Base-by-base conservation (phyloP, 1,284 basidiomycete genomes). In the Ceratobasidium sp. region DNA sequence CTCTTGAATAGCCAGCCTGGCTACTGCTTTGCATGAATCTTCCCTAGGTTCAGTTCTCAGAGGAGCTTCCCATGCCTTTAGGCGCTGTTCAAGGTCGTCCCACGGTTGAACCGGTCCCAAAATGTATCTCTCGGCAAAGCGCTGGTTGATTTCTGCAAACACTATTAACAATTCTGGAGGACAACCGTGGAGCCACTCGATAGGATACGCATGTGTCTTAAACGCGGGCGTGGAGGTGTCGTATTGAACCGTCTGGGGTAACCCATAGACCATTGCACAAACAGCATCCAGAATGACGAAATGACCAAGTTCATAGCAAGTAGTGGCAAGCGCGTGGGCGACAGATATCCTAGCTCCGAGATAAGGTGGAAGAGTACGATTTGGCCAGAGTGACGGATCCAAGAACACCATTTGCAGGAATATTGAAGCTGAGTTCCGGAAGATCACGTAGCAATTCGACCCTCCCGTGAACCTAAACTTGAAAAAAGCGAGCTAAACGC, bases 141-240 rank as follows among this genome's bases (percentile, higher is more conserved):
- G 5, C 20, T 40, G n/a, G 28, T 69, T 69, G 23, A 69, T 69
- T 39, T 53, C 42, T 5, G 46, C 67, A 15, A 69, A 49, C 10
- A 26, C 10, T 13, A 69, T 51, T 39, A 51, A 12, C n/a, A 69
- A n/a, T 13, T 69, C 49, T 2, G 44, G 20, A 28, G 67, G 67
- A 39, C 42, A 69, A 23, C 67, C n/a, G 26, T 53, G 23, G 4
- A 69, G 26, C 67, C 67, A 69, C 33, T 69, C 67, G 18, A 69
- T 39, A 51, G 23, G 49, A 26, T 69, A 49, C 12, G 23, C 13
- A 20, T 51, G 26, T 12, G 67, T 33, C 18, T 51, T 23, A n/a
- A 69, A 53, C 15, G 51, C 20, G 9, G 28, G 28, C 4, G 42
- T 15, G 12, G 28, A 28, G 26, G 49, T 69, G 33, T 53, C 42